A percentile compares a stretch with the other conserved stretches of the same genome.
Conservation (phyloP, 352 stramenopile species). For the Pelagophyceae sp. region DNA sequence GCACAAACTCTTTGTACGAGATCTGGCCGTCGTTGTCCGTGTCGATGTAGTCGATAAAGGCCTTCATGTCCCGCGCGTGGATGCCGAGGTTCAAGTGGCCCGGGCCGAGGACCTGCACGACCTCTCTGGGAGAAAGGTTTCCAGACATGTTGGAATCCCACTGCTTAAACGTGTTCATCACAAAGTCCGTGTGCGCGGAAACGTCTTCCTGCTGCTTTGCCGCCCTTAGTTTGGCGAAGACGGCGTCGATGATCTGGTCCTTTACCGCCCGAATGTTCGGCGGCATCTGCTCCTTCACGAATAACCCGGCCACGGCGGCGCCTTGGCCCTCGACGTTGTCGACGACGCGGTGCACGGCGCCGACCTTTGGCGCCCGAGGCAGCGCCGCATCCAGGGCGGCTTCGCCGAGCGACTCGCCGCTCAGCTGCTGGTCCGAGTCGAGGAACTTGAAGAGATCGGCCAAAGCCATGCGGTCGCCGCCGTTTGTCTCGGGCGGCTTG, state of each 20-base stretch:
- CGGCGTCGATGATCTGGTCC: conserved; percentile 25
- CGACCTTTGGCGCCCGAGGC: neutral
- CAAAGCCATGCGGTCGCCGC: conserved; percentile 6
- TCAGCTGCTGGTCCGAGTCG: neutral
- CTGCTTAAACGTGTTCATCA: conserved; percentile 30
- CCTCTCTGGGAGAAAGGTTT: conserved; percentile 18
- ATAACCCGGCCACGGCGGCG: neutral
- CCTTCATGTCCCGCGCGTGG: conserved; percentile 11
- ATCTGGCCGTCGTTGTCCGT: conserved; percentile 21
- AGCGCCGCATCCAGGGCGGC: neutral
- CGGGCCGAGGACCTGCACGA: conserved; percentile 22
- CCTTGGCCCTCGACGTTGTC: neutral
- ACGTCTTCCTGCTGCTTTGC: conserved; percentile 20
- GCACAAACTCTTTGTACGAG: conserved; percentile 14
- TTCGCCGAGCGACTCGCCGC: neutral
- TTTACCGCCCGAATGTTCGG: conserved; percentile 18
- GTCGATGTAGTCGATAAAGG: conserved; percentile 22
- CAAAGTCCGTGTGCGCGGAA: conserved; percentile 9
- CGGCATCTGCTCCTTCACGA: conserved; percentile 20
- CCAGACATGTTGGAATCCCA: conserved; percentile 22
- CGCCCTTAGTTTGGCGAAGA: conserved; percentile 5
- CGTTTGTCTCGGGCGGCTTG: conserved; percentile 7
- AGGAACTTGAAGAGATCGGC: conserved; percentile 22
- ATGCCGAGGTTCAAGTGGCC: conserved; percentile 24
- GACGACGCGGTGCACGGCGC: neutral